Evolutionary conservation across 2,329 filamentous ascomycete genomes (phyloP), one percentile per base, ranked within the genome.

Genomic region (Phyllosticta citriasiana): DNA sequence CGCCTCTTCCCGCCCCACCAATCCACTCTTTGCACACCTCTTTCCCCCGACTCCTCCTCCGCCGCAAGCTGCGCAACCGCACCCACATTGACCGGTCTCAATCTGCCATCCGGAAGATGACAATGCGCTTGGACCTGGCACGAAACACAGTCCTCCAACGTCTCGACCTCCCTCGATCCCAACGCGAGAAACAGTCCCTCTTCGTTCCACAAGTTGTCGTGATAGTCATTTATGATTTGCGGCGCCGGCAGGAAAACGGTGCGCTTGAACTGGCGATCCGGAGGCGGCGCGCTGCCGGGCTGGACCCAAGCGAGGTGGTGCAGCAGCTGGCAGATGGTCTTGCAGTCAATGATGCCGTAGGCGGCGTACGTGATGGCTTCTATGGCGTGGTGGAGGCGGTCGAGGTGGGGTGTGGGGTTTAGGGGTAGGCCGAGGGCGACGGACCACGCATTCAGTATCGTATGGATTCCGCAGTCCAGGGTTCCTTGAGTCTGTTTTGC

Each of bases 361-460:
- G n/a, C 40, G 16, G 40, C 40, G 14, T n/a, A 7, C 40, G 40
- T 47, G 16, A 19, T n/a, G 16, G 40, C 16, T n/a, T 47, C 40
- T 2, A 47, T 6, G 40, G 40, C 40, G 14, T n/a, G n/a, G 4
- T n/a, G 14, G 12, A n/a, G 12, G 16, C 40, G 40, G 16, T 5
- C 14, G 14, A 47, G 40, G 5, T n/a, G 6, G 14, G 40, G 40
- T 2, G 3, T 4, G 6, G 6, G 2, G 40, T n/a, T 47, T 5
- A 47, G 9, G 8, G 33, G 7, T 14, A 66, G 57, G 14, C 59
- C 65, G 4, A 69, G 55, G 10, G 63, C 57, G 53, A 67, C 35
- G 3, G 62, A 33, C 66, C 67, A 69, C 2, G 66, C 66, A 40
- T 63, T 66, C 1, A 67, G 55, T 1, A 67, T 60, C 6, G 63